A percentile compares a stretch with the other conserved stretches of the same genome.
Conservation (phyloP, 352 stramenopile genomes). For the Phytophthora megakarya region DNA sequence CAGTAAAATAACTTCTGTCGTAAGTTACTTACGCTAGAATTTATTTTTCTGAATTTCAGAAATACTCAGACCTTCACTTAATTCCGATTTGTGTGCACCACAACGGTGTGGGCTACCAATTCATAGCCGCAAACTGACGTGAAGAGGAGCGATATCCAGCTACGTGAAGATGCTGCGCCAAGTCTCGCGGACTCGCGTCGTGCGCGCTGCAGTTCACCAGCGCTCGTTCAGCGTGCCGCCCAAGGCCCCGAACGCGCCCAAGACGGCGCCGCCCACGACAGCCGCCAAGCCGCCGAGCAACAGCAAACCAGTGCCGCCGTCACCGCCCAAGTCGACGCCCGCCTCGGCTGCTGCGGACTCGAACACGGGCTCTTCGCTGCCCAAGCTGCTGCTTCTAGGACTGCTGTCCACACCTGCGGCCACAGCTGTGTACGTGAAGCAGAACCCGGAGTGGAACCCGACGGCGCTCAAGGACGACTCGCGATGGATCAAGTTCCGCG, state of each 20-base stretch:
- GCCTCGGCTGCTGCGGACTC: conserved; percentile 34
- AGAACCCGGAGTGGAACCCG: conserved; percentile 85
- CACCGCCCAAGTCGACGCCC: conserved; percentile 13
- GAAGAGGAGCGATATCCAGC: conserved; percentile 4
- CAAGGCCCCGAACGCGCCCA: conserved; percentile 15
- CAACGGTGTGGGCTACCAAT: too few species aligned
- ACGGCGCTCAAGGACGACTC: conserved; percentile 57
- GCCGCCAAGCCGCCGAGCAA: conserved; percentile 15
- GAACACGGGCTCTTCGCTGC: conserved; percentile 46
- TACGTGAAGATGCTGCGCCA: conserved; percentile 32
- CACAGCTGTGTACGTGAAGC: conserved; percentile 68
- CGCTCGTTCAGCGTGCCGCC: conserved; percentile 24
- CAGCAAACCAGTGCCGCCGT: conserved; percentile 1
- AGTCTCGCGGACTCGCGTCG: conserved; percentile 25
- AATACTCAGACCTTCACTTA: too few species aligned
- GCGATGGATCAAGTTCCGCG: conserved; percentile 77
- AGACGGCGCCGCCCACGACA: not conserved
- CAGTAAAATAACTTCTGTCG: too few species aligned
- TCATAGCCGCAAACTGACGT: conserved; percentile 11
- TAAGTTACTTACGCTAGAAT: too few species aligned
- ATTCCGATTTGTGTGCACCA: too few species aligned
- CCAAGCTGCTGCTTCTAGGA: conserved; percentile 56
- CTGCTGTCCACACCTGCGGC: conserved; percentile 56
- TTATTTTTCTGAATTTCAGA: too few species aligned
- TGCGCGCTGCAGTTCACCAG: conserved; percentile 12